Evolutionary conservation across 768 basidiomycete genomes (phyloP), one percentile per base, ranked within the genome.

Genomic region (Clathrus columnatus): DNA sequence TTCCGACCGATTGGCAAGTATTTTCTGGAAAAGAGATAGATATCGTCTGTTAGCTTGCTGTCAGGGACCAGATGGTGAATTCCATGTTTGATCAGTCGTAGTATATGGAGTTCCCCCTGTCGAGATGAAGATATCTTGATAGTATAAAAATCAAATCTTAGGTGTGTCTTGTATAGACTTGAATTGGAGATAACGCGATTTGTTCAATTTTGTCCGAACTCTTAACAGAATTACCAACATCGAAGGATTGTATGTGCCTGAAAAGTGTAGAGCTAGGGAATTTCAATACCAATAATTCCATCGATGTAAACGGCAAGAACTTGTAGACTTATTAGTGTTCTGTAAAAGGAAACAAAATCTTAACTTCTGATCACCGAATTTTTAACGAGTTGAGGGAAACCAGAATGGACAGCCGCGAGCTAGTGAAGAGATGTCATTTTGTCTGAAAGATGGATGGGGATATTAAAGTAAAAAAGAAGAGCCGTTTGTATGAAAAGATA

Each of bases 141-240:
- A 3, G 51, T 28, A 17, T 14, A n/a, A 32, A n/a, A 2, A 32
- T 17, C 7, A 44, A 26, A 10, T 10, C 26, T 6, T 11, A 16
- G 3, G 36, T 21, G n/a, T 24, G 7, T 21, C 24, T 28, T 3
- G 80, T 76, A 30, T 75, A 73, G 2, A 85, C 60, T n/a, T 72
- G 73, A 59, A 76, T 78, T 51, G 84, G 69, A 60, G 78, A 82
- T 16, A 78, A 69, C 14, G 82, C 74, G 27, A 77, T 73, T 0
- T 72, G 59, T 1, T 68, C 72, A 2, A 72, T 63, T 16, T 46
- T 48, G n/a, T 47, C 45, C 10, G 77, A 73, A 1, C 61, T 46
- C 26, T 80, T 73, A 49, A 65, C 64, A 16, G 81, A 82, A 0
- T 78, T 72, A 0, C 82, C 82, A 59, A 83, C 65, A 14, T 72